phyloP scores from a whole-genome alignment of 2,329 filamentous ascomycete genomes.

The Purpureocillium takamizusanense region DNA sequence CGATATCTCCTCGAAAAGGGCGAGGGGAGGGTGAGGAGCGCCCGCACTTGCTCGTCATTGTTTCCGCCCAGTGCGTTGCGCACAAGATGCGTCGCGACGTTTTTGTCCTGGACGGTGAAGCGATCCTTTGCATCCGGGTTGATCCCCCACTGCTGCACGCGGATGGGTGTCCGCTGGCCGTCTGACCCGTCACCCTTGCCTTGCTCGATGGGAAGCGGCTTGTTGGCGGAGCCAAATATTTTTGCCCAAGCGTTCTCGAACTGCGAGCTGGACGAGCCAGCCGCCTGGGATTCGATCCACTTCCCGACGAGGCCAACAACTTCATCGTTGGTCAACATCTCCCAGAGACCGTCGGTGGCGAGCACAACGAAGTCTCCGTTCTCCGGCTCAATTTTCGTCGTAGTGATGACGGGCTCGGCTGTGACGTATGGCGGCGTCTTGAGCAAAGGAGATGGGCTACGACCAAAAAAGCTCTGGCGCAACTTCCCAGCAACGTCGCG shows the following conservation, averaged over 20 bases:
- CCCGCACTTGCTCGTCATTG: constrained; percentile 88
- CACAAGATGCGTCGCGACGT: constrained; percentile 90
- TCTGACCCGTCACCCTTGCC: constrained; percentile 36
- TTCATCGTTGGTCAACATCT: constrained; percentile 98
- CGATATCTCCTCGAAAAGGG: constrained; percentile 88
- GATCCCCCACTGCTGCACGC: constrained; percentile 85
- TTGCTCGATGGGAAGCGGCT: constrained; percentile 69
- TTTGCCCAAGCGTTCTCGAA: constrained; percentile 61
- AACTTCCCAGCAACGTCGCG: constrained; percentile 75
- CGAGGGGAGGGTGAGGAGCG: constrained; percentile 80
- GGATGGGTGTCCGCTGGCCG: constrained; percentile 80
- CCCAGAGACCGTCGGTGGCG: constrained; percentile 95
- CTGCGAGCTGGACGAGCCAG: constrained; percentile 47
- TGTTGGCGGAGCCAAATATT: constrained; percentile 42
- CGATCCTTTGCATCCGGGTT: constrained; percentile 62
- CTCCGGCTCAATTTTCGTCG: constrained; percentile 80
- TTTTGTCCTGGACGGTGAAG: constrained; percentile 93
- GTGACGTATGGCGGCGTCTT: constrained; percentile 96
- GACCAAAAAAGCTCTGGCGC: constrained; percentile 79
- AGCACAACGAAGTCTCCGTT: constrained; percentile 93
- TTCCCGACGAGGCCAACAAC: constrained; percentile 93
- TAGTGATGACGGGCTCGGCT: constrained; percentile 89
- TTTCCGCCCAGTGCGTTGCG: constrained; percentile 90
- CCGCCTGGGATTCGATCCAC: constrained; percentile 78
- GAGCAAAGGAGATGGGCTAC: constrained; percentile 65